Conservation (phyloP, 805 yeast genomes). For the Wickerhamomyces silvicola region DNA sequence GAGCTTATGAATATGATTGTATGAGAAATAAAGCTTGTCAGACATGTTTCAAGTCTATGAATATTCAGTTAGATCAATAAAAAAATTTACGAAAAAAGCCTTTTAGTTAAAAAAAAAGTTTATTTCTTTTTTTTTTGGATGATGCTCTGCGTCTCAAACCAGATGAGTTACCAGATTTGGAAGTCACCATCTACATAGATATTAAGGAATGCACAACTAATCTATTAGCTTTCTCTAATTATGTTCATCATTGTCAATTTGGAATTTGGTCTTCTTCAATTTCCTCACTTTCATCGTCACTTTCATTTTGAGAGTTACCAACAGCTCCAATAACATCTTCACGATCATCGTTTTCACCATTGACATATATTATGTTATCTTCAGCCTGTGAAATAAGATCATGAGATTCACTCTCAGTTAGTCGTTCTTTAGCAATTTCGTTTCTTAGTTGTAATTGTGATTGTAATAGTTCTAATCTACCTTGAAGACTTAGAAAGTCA, state of each 20-base stretch:
- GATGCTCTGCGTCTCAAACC: background rate
- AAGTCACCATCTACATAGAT: too few species aligned
- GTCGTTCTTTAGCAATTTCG: constrained; percentile 36
- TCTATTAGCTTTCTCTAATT: too few species aligned
- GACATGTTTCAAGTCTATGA: constrained; percentile 1
- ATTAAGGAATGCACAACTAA: too few species aligned
- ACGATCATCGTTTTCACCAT: constrained; percentile 40
- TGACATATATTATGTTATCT: constrained; percentile 26
- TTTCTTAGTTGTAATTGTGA: constrained; percentile 70
- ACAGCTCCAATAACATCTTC: constrained; percentile 21
- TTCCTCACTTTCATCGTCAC: constrained; percentile 26
- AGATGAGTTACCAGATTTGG: background rate
- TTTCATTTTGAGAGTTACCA: constrained; percentile 19
- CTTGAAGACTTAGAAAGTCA: constrained; percentile 72
- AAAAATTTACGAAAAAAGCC: background rate
- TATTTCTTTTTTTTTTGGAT: background rate
- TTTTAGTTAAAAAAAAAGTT: background rate
- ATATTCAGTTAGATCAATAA: background rate
- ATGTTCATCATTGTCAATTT: too few species aligned
- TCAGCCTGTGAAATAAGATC: constrained; percentile 26
- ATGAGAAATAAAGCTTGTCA: constrained; percentile 58
- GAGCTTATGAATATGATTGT: constrained; percentile 76
- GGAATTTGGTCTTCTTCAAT: constrained; percentile 4
- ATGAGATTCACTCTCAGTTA: constrained; percentile 22
- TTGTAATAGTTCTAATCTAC: constrained; percentile 70